Percentiles rank a stretch among this genome's conserved stretches.
These are phyloP conservation scores for Penicillium sp. DNA, from an alignment of 2,329 filamentous ascomycete genomes.

Conservation along the genomic window DNA sequence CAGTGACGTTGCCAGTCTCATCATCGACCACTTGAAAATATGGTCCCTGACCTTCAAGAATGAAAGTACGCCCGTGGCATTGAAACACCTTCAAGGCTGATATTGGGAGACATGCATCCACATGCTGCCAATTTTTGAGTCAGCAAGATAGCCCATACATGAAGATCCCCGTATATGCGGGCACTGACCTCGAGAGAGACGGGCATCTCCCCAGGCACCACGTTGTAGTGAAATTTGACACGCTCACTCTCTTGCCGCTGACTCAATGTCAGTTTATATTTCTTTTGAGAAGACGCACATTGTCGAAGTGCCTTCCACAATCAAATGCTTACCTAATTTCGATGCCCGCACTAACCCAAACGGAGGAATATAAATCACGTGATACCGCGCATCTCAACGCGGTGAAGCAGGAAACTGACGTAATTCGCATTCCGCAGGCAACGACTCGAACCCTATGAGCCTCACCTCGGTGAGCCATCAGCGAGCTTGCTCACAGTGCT, in stretches of 20 bases:
- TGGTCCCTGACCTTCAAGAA: conserved; percentile 50
- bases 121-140: conserved; percentile 40
- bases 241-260: not conserved
- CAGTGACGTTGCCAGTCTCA: conserved; percentile 36
- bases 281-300: not conserved
- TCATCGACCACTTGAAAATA: conserved; percentile 44
- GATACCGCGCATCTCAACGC: conserved; percentile 26
- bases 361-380: conserved; percentile 32
- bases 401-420: conserved; percentile 8
- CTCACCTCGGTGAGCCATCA: conserved; percentile 4
- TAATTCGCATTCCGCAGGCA: conserved; percentile 1
- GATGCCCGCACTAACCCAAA: conserved; percentile 23
- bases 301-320: conserved; percentile 15
- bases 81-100: conserved; percentile 46
- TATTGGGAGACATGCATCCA: conserved; percentile 52
- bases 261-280: not conserved
- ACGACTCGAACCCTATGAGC: conserved; percentile 5
- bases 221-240: conserved; percentile 24
- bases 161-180: not conserved
- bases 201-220: conserved; percentile 32
- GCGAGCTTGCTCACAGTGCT: conserved; percentile 3
- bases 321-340: conserved; percentile 21
- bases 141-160: conserved; percentile 24
- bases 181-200: conserved; percentile 41
- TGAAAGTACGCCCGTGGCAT: conserved; percentile 34